Conservation (phyloP, 1,139 yeast genomes). For the Protomyces macrosporus region DNA sequence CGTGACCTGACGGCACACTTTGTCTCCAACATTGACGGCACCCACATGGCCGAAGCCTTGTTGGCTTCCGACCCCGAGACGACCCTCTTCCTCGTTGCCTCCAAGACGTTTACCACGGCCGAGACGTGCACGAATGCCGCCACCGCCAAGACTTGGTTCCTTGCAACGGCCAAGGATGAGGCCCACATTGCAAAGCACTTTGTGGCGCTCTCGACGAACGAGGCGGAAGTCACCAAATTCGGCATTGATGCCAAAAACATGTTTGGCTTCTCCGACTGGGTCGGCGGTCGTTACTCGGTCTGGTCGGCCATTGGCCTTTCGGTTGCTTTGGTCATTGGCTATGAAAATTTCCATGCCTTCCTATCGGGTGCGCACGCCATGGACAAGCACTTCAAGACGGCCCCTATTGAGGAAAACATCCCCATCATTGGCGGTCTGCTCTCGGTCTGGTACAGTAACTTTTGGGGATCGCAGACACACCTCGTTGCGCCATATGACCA, state of each 20-base stretch:
- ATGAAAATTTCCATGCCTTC: slow-evolving; percentile 83
- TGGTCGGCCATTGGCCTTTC: slow-evolving; percentile 99
- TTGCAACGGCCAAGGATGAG: slow-evolving; percentile 60
- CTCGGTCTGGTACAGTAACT: slow-evolving; percentile 97
- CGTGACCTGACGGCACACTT: slow-evolving; percentile 71
- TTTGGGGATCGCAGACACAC: slow-evolving; percentile 96
- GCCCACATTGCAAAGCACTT: slow-evolving; percentile 89
- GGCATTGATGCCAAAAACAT: slow-evolving; percentile 96
- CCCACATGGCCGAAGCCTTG: slow-evolving; percentile 88
- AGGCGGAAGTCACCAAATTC: slow-evolving; percentile 79
- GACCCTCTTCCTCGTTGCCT: slow-evolving; percentile 87
- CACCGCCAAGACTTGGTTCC: slow-evolving; percentile 92
- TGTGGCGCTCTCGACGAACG: slow-evolving; percentile 93
- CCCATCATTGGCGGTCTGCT: slow-evolving; percentile 89
- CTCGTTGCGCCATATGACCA: slow-evolving; percentile 98
- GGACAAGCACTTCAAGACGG: slow-evolving; percentile 76
- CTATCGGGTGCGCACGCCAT: slow-evolving; percentile 96
- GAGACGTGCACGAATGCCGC: slow-evolving; percentile 95
- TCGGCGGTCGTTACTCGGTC: slow-evolving; percentile 98
- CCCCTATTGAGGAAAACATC: slow-evolving; percentile 86
- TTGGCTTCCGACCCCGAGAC: slow-evolving; percentile 78
- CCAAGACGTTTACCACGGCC: slow-evolving; percentile 94
- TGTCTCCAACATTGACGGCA: slow-evolving; percentile 97
- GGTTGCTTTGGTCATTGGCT: slow-evolving; percentile 90
- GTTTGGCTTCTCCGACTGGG: slow-evolving; percentile 99